These are phyloP conservation scores for Russula vinacea DNA, from an alignment of 768 basidiomycete species.

Conservation along the genomic window DNA sequence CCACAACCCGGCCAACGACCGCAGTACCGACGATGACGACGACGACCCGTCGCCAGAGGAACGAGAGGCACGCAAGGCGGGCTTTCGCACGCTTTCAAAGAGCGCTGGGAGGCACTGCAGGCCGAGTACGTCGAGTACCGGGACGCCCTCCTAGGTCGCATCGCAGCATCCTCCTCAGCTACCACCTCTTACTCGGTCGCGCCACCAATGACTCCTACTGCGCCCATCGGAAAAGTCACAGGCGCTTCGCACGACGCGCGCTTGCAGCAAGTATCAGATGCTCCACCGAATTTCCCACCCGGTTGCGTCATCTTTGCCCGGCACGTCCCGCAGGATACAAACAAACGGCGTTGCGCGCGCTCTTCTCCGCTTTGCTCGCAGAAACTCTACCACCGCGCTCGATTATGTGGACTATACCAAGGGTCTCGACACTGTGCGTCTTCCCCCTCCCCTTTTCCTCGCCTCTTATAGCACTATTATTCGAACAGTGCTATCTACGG, in stretches of 20 bases:
- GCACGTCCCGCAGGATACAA: slow-evolving; percentile 69
- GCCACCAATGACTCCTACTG: background rate
- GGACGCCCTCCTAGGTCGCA: slow-evolving; percentile 46
- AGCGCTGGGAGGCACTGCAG: slow-evolving; percentile 60
- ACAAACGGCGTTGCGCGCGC: slow-evolving; percentile 71
- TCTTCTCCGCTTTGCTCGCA: slow-evolving; percentile 50
- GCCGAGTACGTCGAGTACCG: slow-evolving; percentile 69
- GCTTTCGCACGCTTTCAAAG: slow-evolving; percentile 58
- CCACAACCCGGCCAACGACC: slow-evolving; percentile 44
- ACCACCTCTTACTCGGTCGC: background rate
- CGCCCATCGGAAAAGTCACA: background rate
- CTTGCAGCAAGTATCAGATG: background rate
- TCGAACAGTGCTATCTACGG: slow-evolving; percentile 68
- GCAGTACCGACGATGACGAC: background rate
- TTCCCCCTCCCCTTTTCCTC: background rate
- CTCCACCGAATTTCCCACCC: slow-evolving; percentile 41
- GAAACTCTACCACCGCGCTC: slow-evolving; percentile 43
- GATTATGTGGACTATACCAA: slow-evolving; percentile 82
- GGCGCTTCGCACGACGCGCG: background rate
- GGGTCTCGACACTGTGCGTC: slow-evolving; percentile 65
- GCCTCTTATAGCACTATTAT: background rate
- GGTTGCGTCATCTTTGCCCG: slow-evolving; percentile 69
- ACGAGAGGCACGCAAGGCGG: slow-evolving; percentile 53
- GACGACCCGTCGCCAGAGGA: slow-evolving; percentile 17
- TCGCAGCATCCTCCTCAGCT: slow-evolving; percentile 11